Evolutionary conservation across 495 filamentous ascomycete species (phyloP), one percentile per base, ranked within the genome.

Genomic region (Alectoria sarmentosa): DNA sequence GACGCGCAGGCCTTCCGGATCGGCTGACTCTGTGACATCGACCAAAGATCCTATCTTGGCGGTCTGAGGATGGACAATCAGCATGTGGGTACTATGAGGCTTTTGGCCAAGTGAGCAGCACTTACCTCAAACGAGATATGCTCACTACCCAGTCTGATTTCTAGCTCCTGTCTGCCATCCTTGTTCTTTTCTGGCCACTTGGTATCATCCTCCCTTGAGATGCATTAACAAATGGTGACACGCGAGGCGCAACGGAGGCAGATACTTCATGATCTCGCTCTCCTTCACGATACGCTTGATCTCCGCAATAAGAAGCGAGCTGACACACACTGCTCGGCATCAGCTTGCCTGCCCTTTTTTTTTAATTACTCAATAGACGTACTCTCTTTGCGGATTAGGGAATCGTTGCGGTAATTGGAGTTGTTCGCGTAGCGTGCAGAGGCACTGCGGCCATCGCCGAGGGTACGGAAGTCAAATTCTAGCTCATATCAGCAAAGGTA

Each of bases 131-230:
- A 99, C 1, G 92, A 96, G 68, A 98, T 98, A 73, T 99, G 95
- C 55, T 99, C 95, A 70, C 88, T 94, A 17, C 94, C 95, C 39
- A 99, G 69, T 26, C 92, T 83, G 61, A 99, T 98, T 74, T 99
- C 95, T 59, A 99, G 82, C 77, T 99, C 95, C 71, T 98, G 95
- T 60, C 93, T 85, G 49, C 95, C 95, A 73, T 99, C 95, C 78
- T 97, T 98, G 78, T 98, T 98, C 83, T 98, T 99, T 75, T 92
- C 90, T 2, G 95, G 95, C 95, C 95, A 99, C 76, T 96, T 96
- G n/a, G 85, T 87, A 71, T 99, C 95, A 72, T 98, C 94, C 84
- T 99, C 95, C 82, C 91, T 96, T 66, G 9, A 37, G 23, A 26
- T 19, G 46, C 54, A 59, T 80, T 65, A 81, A 73, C 66, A n/a